Percentiles rank a stretch among this genome's conserved stretches.
These are phyloP conservation scores for Coniochaeta prunicola DNA, from an alignment of 2,329 filamentous ascomycete genomes.

Conservation along the genomic window DNA sequence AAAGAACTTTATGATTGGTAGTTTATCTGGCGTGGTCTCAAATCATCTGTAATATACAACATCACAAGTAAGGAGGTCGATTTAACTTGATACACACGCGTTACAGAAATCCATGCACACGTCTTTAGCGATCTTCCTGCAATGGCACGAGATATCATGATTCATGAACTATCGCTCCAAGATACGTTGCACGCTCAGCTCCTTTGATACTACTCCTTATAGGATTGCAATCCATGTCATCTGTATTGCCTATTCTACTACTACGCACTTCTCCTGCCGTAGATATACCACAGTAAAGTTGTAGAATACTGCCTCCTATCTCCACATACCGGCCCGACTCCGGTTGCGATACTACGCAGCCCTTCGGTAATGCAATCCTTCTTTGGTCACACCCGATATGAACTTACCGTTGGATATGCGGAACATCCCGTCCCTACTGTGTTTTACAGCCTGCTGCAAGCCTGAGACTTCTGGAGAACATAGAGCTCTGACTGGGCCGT, in stretches of 20 bases:
- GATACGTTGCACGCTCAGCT: neutral
- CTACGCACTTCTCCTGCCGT: neutral
- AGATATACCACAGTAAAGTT: too few relatives aligned
- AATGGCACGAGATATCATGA: neutral
- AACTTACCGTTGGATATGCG: neutral
- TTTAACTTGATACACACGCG: neutral
- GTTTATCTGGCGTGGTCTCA: neutral
- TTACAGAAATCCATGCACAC: neutral
- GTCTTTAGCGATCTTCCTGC: neutral
- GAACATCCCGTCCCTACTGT: too few relatives aligned
- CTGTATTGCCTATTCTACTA: neutral
- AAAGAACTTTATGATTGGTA: neutral
- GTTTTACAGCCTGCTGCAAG: neutral
- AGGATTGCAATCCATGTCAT: neutral
- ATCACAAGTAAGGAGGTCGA: neutral
- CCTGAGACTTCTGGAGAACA: neutral
- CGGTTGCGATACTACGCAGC: neutral
- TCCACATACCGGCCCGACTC: slow-evolving; percentile 1
- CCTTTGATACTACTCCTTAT: neutral
- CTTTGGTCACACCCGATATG: neutral
- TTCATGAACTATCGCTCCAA: neutral
- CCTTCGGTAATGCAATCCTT: neutral
- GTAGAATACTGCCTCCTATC: neutral
- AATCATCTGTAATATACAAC: neutral
- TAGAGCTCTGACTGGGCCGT: neutral